Evolutionary conservation across 257 asterid species (phyloP), one percentile per base, ranked within the genome.

Genomic region (Fraxinus americana): DNA sequence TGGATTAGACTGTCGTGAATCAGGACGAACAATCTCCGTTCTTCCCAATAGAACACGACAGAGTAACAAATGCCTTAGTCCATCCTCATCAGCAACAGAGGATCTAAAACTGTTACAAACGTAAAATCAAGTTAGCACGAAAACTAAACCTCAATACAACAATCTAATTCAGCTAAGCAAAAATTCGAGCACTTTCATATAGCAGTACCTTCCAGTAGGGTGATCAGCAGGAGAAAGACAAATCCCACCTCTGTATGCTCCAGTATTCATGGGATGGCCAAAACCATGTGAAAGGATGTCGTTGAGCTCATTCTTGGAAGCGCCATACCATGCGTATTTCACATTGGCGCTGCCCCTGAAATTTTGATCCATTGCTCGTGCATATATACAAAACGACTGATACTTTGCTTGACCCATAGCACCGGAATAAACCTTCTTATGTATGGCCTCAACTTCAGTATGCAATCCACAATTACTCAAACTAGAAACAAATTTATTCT

Each of bases 21-120:
- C 79, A 2, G 86, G 85, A 52, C 4, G 19, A 74, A 88, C 67
- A 30, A 39, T 71, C 82, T 91, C 94, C 72, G 66, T 54, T 43
- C 80, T 85, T 19, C 96, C 96, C 86, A 89, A 23, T 65, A 89
- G 77, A 11, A 89, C 94, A 1, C 94, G 92, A 67, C 94, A 89
- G 57, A 89, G 91, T 2, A 91, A 34, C 83, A 91, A 50, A 73
- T 84, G 90, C 11, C 75, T 83, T 29, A 84, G 75, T 14, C 96
- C 94, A 75, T 84, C 77, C 39, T 82, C 88, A 77, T 88, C 92
- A 35, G 85, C 73, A 35, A 21, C 41, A 68, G 89, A 80, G 12
- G 83, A 77, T 76, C 73, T 75, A 79, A 89, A 9, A 75, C 96
- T 91, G 90, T 6, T 16, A 71, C 32, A 67, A 13, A 39, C 1